Evolutionary conservation across 2,329 filamentous ascomycete genomes (phyloP).

Genomic region (Phyllosticta citriasiana): DNA sequence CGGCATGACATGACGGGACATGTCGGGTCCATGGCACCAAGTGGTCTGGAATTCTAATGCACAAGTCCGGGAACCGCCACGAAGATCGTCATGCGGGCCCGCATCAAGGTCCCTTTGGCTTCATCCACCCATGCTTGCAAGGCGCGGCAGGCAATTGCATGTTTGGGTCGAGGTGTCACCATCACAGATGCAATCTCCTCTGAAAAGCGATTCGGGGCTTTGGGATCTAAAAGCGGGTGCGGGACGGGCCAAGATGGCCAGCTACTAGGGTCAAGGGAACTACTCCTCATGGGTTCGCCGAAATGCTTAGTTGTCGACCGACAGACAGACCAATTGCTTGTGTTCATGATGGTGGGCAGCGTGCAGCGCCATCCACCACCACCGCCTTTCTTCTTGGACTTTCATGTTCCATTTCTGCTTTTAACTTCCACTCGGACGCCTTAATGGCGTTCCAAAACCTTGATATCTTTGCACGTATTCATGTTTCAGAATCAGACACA

Average conservation of each 20-base stretch:
- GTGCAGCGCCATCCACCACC: not conserved
- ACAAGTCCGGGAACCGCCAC: too few species aligned
- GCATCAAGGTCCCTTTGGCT: not conserved
- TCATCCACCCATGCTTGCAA: not conserved
- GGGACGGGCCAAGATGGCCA: not conserved
- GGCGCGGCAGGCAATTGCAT: too few species aligned
- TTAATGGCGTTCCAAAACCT: too few species aligned
- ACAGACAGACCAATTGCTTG: not conserved
- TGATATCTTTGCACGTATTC: not conserved
- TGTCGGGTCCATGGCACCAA: too few species aligned
- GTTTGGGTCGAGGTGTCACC: too few species aligned
- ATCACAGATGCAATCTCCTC: not conserved
- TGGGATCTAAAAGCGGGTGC: not conserved
- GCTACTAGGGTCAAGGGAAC: not conserved
- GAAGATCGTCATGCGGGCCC: too few species aligned
- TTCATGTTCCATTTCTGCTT: not conserved
- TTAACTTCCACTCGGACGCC: not conserved
- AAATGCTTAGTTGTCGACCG: not conserved
- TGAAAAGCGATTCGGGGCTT: not conserved
- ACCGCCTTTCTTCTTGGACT: not conserved
- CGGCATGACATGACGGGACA: not conserved
- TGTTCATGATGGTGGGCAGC: not conserved
- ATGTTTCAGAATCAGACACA: not conserved
- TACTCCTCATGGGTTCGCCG: not conserved
- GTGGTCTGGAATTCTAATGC: too few species aligned